phyloP scores from a whole-genome alignment of 148 eudicot genomes.

The Nyssa sinensis region DNA sequence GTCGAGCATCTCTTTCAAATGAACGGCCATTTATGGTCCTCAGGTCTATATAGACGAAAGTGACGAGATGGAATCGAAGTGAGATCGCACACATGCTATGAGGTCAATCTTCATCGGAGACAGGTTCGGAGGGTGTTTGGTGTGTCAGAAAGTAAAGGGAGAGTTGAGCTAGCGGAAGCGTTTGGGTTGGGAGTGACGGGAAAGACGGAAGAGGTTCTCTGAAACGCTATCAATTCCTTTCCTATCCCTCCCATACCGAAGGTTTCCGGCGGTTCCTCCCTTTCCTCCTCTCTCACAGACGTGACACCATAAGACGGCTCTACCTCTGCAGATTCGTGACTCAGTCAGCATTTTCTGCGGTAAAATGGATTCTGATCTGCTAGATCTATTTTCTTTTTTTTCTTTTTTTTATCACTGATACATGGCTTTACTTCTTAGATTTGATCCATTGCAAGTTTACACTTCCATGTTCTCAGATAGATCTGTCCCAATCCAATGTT shows the following conservation, averaged over 20 bases:
- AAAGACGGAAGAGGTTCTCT: background rate
- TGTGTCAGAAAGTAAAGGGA: background rate
- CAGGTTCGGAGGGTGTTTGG: background rate
- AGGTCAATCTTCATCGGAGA: background rate
- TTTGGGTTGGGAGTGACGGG: slow-evolving; percentile 1
- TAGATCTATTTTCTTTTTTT: no score
- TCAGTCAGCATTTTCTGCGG: no score
- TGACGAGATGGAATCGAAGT: no score
- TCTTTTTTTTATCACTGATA: no score
- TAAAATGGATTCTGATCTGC: no score
- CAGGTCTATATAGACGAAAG: background rate
- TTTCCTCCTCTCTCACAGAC: background rate
- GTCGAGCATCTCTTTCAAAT: background rate
- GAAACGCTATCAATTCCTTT: background rate
- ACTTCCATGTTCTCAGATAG: no score
- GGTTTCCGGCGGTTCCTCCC: background rate
- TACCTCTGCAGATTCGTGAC: background rate
- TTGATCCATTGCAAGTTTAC: no score
- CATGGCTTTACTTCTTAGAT: no score
- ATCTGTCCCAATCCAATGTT: no score
- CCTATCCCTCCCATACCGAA: background rate
- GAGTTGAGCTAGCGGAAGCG: background rate
- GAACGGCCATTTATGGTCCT: background rate
- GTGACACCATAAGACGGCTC: background rate
- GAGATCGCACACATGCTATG: background rate